Base-by-base conservation (phyloP, 2,329 filamentous ascomycete species). In the Ilyonectria mors-panacis region DNA sequence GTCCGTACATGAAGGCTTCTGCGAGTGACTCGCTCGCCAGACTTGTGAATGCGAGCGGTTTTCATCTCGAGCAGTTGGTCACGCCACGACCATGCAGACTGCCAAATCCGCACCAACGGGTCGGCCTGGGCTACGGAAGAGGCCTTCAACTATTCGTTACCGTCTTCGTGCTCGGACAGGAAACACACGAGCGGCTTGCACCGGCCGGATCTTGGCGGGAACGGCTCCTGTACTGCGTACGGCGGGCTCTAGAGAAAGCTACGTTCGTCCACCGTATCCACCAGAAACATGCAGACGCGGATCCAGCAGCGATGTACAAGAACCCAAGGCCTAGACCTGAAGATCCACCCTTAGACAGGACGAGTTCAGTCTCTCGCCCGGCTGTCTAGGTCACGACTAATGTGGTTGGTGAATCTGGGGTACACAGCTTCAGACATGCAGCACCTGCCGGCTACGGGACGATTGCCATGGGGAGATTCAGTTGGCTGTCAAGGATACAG, bases 81-180 rank as follows among this genome's bases (percentile, higher is more conserved):
- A 75, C 60, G 61, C 65, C 71, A 75, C 71, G 68, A 57, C 59
- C 66, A 71, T 75, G 71, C 71, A 70, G 56, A 50, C 60, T 48
- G 47, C 51, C 39, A 44, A 65, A 35, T 59, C 62, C 30, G 61
- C 61, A 62, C 63, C 68, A 69, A 65, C 58, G 63, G 60, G 62
- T 63, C 47, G 60, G 54, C 37, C 51, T 48, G 26, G 19, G 17
- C 45, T 12, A 45, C 33, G 56, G 51, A 42, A 30, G 39, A 56
- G 62, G 56, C 26, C 42, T 44, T 53, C 35, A 45, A 51, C 57
- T 64, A 71, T 71, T 73, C 66, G 71, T 58, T 69, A 19, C 59
- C 59, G 56, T 65, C 47, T 58, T 59, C 12, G 26, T 65, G 44
- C 65, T 26, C 57, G 70, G 58, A 50, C 45, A 60, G 33, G 28